Base-by-base conservation (phyloP, 805 yeast species). In the Komagataella pastoris region DNA sequence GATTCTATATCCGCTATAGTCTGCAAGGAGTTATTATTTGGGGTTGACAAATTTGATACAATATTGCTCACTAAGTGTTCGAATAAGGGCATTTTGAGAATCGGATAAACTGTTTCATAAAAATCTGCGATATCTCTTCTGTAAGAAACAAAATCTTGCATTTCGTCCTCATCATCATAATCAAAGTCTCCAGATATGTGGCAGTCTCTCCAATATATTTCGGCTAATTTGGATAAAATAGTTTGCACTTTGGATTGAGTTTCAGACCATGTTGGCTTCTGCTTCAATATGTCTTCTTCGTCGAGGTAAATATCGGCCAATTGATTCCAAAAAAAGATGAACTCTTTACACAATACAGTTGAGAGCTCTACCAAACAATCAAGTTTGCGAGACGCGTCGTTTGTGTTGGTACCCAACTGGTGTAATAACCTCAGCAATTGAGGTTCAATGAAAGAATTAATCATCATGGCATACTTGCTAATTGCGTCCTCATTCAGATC, bases 71-170 rank as follows among this genome's bases (percentile, higher is more conserved):
- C 57, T 24, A 86, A 62, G 18, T 65, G 70, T 3, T 69, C 67
- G 55, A 76, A 77, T 44, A 87, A 63, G 1, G 73, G 66, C 0
- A 63, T 51, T 44, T 85, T 87, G 44, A 88, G 70, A 4, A 86
- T 69, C 0, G 88, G 77, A 68, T 83, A 87, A 1, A 83, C 65
- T 0, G 79, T 71, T 51, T 88, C 93, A 56, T 87, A 77, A 44
- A 90, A 71, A 57, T 93, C 98, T 1, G 83, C 76, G 7, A 85
- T 83, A 54, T 85, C 91, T 36, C 78, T 68, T 57, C 97, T 74
- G 64, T 80, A 91, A 23, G 79, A 74, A 19, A 66, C 65, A 59
- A 89, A 87, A 56, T 84, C 95, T 21, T 58, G 59, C 18, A 65
- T 58, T 2, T 63, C 62, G 6, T 59, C 58, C 4, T 63, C 60